These are phyloP conservation scores for Orbilia oligospora DNA, from an alignment of 2,329 filamentous ascomycete species.

Conservation along the genomic window DNA sequence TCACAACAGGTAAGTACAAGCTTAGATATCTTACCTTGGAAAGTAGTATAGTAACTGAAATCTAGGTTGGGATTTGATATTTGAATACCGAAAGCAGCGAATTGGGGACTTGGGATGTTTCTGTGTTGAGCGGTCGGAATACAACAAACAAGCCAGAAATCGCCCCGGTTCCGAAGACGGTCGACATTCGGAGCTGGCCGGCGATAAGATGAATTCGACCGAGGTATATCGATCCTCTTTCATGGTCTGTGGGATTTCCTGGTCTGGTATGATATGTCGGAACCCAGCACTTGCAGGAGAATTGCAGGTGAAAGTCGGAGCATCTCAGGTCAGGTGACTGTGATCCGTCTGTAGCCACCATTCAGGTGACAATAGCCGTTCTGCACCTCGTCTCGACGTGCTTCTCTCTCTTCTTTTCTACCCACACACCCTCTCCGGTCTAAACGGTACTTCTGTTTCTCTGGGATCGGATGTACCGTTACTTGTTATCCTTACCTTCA, in stretches of 20 bases:
- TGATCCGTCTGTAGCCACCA: constrained; percentile 30
- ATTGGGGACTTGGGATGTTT: too few relatives aligned
- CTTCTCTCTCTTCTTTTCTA: neutral
- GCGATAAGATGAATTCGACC: neutral
- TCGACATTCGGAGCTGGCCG: neutral
- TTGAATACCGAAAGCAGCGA: too few relatives aligned
- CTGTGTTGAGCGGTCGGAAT: too few relatives aligned
- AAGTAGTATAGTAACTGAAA: too few relatives aligned
- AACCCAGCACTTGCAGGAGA: constrained; percentile 16
- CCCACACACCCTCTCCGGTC: neutral
- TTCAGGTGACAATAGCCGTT: constrained; percentile 57
- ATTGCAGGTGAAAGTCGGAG: constrained; percentile 7
- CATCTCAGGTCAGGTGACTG: constrained; percentile 29
- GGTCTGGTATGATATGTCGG: neutral
- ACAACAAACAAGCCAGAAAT: too few relatives aligned
- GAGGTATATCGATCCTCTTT: neutral
- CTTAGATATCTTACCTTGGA: too few relatives aligned
- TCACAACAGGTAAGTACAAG: too few relatives aligned
- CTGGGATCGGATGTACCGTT: neutral
- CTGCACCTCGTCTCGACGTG: constrained; percentile 59
- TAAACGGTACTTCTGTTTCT: neutral
- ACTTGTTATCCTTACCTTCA: neutral
- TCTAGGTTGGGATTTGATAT: too few relatives aligned
- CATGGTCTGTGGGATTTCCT: neutral
- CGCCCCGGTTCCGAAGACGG: too few relatives aligned